Evolutionary conservation across 164 flowering plant species (phyloP).

Genomic region (Hamamelis virginiana): DNA sequence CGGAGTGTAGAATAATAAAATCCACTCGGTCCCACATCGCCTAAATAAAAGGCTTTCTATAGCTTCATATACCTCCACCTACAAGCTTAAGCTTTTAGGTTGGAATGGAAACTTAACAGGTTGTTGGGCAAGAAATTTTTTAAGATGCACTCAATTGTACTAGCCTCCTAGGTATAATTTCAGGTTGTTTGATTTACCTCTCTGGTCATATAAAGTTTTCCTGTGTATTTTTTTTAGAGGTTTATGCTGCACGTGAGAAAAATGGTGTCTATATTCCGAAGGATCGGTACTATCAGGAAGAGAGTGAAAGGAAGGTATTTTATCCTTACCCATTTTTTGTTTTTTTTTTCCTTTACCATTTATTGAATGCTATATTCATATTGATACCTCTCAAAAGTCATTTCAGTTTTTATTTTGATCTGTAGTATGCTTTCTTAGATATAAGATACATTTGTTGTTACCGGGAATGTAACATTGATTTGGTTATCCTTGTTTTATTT

Average conservation of each 20-base stretch:
- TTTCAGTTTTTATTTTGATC: not conserved
- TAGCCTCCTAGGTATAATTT: not conserved
- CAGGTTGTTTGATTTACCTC: not conserved
- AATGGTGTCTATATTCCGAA: constrained; percentile 96
- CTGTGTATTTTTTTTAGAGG: constrained; percentile 56
- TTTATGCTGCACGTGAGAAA: constrained; percentile 94
- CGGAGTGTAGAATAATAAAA: too few species aligned
- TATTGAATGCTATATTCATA: not conserved
- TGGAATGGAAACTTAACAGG: too few species aligned
- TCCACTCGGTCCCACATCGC: too few species aligned
- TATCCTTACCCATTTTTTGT: not conserved
- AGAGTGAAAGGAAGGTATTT: constrained; percentile 85
- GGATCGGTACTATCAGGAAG: constrained; percentile 92
- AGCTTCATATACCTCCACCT: too few species aligned
- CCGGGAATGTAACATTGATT: not conserved
- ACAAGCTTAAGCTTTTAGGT: too few species aligned
- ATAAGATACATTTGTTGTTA: not conserved
- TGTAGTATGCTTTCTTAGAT: not conserved
- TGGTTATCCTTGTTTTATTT: not conserved
- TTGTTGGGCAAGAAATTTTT: not conserved
- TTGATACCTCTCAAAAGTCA: too few species aligned
- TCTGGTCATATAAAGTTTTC: not conserved
- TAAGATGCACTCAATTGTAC: not conserved
- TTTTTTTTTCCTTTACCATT: not conserved
- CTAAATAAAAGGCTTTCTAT: too few species aligned